Conservation (phyloP, 148 eudicot genomes). For the Rhododendron ferrugineum region DNA sequence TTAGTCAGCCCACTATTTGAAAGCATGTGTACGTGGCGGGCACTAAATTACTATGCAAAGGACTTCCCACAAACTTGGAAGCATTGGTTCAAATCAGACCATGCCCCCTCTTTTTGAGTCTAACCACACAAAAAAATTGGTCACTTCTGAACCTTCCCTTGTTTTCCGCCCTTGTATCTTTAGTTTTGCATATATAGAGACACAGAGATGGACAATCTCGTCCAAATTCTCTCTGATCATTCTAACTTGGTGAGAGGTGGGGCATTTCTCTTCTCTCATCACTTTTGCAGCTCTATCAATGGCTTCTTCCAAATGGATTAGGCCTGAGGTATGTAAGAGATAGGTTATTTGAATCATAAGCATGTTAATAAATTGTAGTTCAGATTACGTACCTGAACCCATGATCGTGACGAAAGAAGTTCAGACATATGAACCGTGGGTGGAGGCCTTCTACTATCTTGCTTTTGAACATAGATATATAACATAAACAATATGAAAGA, state of each 20-base stretch:
- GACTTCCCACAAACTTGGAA: background rate
- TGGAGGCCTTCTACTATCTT: no score
- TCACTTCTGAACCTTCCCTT: background rate
- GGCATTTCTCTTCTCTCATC: background rate
- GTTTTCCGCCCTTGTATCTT: background rate
- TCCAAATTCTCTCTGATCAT: background rate
- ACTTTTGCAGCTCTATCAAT: background rate
- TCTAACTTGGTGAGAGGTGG: background rate
- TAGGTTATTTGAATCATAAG: no score
- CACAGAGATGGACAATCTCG: background rate
- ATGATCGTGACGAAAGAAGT: no score
- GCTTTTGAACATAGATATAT: background rate
- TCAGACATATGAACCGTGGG: no score
- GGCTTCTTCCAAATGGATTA: slow-evolving; percentile 23
- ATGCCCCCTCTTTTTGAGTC: slow-evolving; percentile 2
- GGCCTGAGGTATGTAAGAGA: slow-evolving; percentile 26
- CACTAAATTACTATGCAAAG: background rate
- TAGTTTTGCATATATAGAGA: background rate
- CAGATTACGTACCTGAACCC: no score
- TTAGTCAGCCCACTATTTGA: background rate
- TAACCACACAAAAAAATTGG: slow-evolving; percentile 3
- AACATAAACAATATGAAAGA: background rate
- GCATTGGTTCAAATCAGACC: background rate
- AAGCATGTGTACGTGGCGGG: background rate
- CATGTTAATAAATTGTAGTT: background rate